Conservation (phyloP, 140 eudicot species). For the Stevia rebaudiana region DNA sequence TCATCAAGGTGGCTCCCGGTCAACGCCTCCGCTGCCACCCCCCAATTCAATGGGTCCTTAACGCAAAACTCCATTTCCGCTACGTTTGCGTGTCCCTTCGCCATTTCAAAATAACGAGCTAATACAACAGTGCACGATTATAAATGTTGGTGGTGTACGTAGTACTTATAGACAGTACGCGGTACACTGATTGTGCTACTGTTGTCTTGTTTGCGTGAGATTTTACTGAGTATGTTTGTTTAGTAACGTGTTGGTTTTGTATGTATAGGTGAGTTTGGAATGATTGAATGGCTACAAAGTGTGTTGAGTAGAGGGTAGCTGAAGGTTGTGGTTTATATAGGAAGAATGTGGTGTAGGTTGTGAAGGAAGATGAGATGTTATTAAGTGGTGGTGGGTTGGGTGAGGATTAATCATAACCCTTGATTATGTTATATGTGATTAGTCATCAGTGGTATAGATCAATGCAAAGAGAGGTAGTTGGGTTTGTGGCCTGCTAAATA, state of each 20-base stretch:
- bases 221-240: neutral
- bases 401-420: slow-evolving; percentile 38
- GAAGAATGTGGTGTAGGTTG: slow-evolving; percentile 13
- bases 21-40: slow-evolving; percentile 58
- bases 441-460: slow-evolving; percentile 25
- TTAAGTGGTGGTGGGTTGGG: slow-evolving; percentile 44
- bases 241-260: neutral
- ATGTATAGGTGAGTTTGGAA: neutral
- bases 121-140: too few relatives aligned
- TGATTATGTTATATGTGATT: slow-evolving; percentile 4
- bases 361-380: slow-evolving; percentile 13
- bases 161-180: too few relatives aligned
- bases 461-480: slow-evolving; percentile 34
- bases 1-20: slow-evolving; percentile 89
- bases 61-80: slow-evolving; percentile 43
- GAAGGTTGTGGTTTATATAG: slow-evolving; percentile 38
- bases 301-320: slow-evolving; percentile 33
- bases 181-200: too few relatives aligned
- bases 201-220: too few relatives aligned
- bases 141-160: too few relatives aligned
- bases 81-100: slow-evolving; percentile 24
- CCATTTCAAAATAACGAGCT: slow-evolving; percentile 15
- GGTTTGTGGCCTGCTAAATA: slow-evolving; percentile 4
- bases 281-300: slow-evolving; percentile 24
- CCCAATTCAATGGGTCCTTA: slow-evolving; percentile 84